These are phyloP conservation scores for Hanseniaspora lachancei DNA, from an alignment of 805 yeast genomes.

Conservation along the genomic window DNA sequence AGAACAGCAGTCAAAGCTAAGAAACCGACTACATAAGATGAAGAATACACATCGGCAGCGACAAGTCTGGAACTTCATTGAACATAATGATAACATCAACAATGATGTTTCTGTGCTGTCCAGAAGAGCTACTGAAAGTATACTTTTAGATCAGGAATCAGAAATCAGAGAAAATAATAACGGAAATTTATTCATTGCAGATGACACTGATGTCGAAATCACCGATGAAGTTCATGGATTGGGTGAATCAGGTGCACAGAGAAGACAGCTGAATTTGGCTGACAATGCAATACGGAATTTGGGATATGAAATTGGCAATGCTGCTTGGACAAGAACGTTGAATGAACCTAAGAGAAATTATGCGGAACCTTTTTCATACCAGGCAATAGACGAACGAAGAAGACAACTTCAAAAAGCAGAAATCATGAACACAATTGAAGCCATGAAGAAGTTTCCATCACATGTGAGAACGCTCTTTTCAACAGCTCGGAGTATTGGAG, in stretches of 20 bases:
- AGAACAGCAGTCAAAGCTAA: neutral
- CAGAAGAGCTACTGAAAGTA: slow-evolving; percentile 11
- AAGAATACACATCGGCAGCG: neutral
- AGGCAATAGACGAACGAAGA: neutral
- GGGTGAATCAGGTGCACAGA: neutral
- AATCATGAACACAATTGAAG: neutral
- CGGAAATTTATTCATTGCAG: neutral
- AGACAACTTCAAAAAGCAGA: neutral
- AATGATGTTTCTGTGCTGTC: slow-evolving; percentile 5
- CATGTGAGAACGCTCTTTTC: neutral
- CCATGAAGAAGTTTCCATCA: slow-evolving; percentile 1
- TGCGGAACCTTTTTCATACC: neutral
- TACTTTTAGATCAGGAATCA: neutral
- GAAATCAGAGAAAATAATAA: neutral
- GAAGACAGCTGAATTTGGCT: too few relatives aligned
- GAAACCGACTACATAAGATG: neutral
- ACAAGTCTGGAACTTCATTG: neutral
- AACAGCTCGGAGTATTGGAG: neutral
- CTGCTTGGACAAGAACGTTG: neutral
- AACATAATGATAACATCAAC: neutral
- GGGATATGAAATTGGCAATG: neutral
- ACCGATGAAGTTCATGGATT: neutral
- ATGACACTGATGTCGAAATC: neutral
- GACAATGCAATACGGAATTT: neutral
- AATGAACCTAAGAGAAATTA: neutral